phyloP scores from a whole-genome alignment of 495 filamentous ascomycete species.

The Xylaria palmicola region DNA sequence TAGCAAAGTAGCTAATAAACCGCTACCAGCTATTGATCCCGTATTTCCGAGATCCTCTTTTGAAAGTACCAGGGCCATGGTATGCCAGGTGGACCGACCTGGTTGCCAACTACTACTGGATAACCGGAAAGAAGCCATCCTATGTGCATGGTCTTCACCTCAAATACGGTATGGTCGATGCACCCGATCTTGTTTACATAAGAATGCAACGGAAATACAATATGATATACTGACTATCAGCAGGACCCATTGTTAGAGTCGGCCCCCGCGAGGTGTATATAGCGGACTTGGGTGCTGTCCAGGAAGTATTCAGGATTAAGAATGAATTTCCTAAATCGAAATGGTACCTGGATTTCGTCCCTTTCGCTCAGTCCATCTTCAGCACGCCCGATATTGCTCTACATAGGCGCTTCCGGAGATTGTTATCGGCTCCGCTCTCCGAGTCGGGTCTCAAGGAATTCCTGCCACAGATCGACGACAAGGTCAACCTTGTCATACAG shows the following conservation, averaged over 20 bases:
- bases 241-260: conserved; percentile 52
- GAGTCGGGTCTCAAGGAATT: conserved; percentile 45
- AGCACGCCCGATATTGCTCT: conserved; percentile 29
- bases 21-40: conserved; percentile 1
- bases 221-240: not conserved
- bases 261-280: conserved; percentile 55
- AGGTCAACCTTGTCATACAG: conserved; percentile 42
- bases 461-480: conserved; percentile 35
- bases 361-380: conserved; percentile 32
- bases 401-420: conserved; percentile 39
- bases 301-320: conserved; percentile 21
- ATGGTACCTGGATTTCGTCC: conserved; percentile 22
- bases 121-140: conserved; percentile 4
- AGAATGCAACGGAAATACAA: not conserved
- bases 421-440: conserved; percentile 48
- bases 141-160: conserved; percentile 31
- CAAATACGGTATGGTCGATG: conserved; percentile 31
- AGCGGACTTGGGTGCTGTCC: conserved; percentile 24
- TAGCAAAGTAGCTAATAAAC: not conserved
- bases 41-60: conserved; percentile 7
- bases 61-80: conserved; percentile 20
- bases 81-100: conserved; percentile 18
- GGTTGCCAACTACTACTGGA: conserved; percentile 17
- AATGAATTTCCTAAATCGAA: conserved; percentile 21
- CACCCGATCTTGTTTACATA: too few species aligned